Base-by-base conservation (phyloP, 148 eudicot species). In the Talinum fruticosum region DNA sequence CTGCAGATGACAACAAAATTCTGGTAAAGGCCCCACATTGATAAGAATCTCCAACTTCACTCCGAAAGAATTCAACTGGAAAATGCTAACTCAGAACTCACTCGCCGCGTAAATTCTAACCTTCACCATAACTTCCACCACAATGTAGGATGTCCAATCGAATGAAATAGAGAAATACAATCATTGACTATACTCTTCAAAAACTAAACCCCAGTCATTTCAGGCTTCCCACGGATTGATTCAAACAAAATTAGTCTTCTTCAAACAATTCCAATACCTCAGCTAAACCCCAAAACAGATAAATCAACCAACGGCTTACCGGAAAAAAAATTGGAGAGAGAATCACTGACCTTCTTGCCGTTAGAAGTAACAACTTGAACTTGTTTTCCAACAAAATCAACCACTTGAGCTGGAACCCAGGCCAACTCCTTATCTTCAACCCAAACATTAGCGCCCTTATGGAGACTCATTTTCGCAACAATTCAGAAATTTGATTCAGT, bases 391-490 rank as follows among this genome's bases (percentile, higher is more conserved):
- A 78, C 74, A 24, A 91, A 86, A 80, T 83, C 93, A 34, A 83
- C 47, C 4, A 96, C 92, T 83, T 93, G 83, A 59, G 95, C 97
- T 16, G 92, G 90, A 66, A 87, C 78, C 99, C 98, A 93, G 37
- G 89, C 92, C 68, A 83, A 69, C 24, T 84, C 84, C 69, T 72
- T 93, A 73, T 93, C 99, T 73, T 91, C 91, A 33, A 86, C 89
- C 99, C 99, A 96, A 5, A 96, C 99, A 77, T 86, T 88, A 1
- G 92, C 89, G 19, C 95, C 97, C 78, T 88, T 96, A 0, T 93
- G 88, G 8, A 91, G 79, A 78, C 88, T 81, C 97, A 88, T 89
- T 26, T 21, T 54, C 76, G 35, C 8, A 45, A 14, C 23, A 28
- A 5, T n/a, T 24, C 47, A 2, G 6, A 28, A 72, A 38, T n/a